Evolutionary conservation across 2,329 filamentous ascomycete species (phyloP).

Genomic region (Davidsoniella eucalypti): DNA sequence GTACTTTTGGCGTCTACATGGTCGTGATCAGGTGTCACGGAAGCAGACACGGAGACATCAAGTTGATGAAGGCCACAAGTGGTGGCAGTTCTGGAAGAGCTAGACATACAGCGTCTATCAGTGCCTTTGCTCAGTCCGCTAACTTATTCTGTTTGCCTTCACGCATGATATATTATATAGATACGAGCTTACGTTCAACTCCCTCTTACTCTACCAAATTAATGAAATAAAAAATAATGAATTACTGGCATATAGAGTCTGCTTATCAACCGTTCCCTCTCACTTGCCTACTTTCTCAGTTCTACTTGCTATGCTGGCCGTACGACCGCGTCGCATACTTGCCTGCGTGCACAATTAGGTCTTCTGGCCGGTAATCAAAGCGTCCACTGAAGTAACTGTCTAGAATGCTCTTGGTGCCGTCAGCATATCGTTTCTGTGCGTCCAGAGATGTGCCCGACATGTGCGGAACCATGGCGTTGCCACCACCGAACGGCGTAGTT

Average conservation of each 20-base stretch:
- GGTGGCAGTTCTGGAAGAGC: conserved; percentile 47
- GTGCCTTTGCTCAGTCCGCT: neutral
- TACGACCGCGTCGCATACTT: conserved; percentile 94
- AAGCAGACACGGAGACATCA: conserved; percentile 21
- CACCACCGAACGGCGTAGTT: conserved; percentile 88
- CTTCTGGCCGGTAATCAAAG: conserved; percentile 75
- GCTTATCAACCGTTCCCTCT: neutral
- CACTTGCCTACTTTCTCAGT: conserved; percentile 27
- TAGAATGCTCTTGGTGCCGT: conserved; percentile 77
- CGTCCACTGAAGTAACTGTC: conserved; percentile 78
- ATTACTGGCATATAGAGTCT: neutral
- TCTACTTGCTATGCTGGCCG: conserved; percentile 36
- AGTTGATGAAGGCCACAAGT: conserved; percentile 21
- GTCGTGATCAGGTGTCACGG: conserved; percentile 37
- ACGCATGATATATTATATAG: too few species aligned
- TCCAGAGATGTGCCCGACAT: conserved; percentile 99
- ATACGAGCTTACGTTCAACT: too few species aligned
- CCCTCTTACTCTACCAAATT: neutral
- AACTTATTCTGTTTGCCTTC: too few species aligned
- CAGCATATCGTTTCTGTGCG: conserved; percentile 82
- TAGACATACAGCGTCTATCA: neutral
- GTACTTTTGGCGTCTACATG: conserved; percentile 72
- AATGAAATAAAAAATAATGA: neutral
- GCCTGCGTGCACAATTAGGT: conserved; percentile 77
- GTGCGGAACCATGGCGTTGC: conserved; percentile 97